phyloP scores from a whole-genome alignment of 2,329 filamentous ascomycete species.

The Scedosporium dehoogii region DNA sequence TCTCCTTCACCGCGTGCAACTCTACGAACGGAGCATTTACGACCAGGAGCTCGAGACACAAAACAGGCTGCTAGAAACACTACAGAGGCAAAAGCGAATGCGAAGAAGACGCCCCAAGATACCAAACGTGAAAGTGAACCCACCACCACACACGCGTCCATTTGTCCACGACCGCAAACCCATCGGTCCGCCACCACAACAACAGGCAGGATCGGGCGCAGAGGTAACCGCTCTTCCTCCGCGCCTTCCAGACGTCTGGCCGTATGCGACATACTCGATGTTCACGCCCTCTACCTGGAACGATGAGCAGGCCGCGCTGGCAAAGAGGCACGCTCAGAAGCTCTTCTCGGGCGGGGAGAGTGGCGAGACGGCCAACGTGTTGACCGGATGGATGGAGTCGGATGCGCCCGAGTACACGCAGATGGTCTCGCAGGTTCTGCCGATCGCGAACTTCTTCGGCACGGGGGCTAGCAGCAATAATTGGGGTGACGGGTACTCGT shows the following conservation, averaged over 20 bases:
- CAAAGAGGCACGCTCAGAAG: not conserved
- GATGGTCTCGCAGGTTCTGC: not conserved
- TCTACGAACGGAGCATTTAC: not conserved
- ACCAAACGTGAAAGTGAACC: not conserved
- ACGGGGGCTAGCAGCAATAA: not conserved
- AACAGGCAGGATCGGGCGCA: no score
- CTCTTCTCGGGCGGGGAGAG: not conserved
- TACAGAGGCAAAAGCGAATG: not conserved
- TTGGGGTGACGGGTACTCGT: not conserved
- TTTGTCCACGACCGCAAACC: not conserved
- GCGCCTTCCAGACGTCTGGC: not conserved
- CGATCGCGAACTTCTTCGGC: not conserved
- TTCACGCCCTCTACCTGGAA: not conserved
- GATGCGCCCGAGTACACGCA: not conserved
- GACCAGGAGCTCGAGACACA: not conserved
- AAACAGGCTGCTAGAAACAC: not conserved
- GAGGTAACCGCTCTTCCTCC: not conserved
- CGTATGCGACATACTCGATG: conserved; percentile 4
- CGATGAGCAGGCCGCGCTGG: not conserved
- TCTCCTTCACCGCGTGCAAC: not conserved
- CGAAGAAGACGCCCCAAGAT: not conserved
- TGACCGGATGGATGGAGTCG: no score
- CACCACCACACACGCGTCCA: not conserved
- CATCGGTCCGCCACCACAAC: not conserved
- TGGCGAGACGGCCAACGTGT: not conserved